A percentile compares a stretch with the other conserved stretches of the same genome.
These are phyloP conservation scores for Alternaria incomplexa DNA, from an alignment of 2,329 filamentous ascomycete genomes.

Conservation along the genomic window DNA sequence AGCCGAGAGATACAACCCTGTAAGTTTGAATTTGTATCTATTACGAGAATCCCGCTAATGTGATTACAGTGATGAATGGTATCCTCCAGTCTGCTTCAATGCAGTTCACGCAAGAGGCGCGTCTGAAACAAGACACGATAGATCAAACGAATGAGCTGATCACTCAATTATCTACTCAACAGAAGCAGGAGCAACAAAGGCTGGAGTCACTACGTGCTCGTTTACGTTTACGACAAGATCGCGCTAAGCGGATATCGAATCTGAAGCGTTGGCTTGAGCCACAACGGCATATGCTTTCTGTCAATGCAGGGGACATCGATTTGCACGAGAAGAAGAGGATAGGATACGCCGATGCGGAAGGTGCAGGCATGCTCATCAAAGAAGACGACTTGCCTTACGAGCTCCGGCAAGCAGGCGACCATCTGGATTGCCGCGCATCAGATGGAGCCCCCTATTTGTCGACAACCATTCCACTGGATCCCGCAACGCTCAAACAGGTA, in stretches of 20 bases:
- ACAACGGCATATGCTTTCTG: conserved; percentile 63
- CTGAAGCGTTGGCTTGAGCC: conserved; percentile 75
- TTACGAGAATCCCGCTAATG: neutral
- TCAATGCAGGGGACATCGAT: conserved; percentile 46
- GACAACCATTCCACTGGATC: conserved; percentile 33
- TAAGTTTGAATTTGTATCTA: conserved; percentile 56
- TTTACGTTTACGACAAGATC: conserved; percentile 68
- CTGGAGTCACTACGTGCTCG: conserved; percentile 74
- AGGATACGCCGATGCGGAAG: conserved; percentile 56
- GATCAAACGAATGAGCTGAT: conserved; percentile 83
- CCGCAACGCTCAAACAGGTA: conserved; percentile 28
- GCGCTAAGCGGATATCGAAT: conserved; percentile 75
- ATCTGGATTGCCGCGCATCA: conserved; percentile 36
- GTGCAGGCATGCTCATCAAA: conserved; percentile 37
- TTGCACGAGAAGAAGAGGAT: conserved; percentile 53
- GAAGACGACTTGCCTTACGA: conserved; percentile 36
- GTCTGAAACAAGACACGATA: conserved; percentile 81
- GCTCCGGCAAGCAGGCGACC: conserved; percentile 36
- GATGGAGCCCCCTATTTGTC: conserved; percentile 38
- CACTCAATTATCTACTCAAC: conserved; percentile 77
- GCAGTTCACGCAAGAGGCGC: conserved; percentile 80
- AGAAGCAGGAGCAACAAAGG: conserved; percentile 76
- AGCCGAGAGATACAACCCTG: conserved; percentile 80
- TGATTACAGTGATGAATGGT: conserved; percentile 71
- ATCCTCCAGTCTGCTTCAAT: conserved; percentile 79